Evolutionary conservation across 331 rosid genomes (phyloP).

Genomic region (Quercus lobata): DNA sequence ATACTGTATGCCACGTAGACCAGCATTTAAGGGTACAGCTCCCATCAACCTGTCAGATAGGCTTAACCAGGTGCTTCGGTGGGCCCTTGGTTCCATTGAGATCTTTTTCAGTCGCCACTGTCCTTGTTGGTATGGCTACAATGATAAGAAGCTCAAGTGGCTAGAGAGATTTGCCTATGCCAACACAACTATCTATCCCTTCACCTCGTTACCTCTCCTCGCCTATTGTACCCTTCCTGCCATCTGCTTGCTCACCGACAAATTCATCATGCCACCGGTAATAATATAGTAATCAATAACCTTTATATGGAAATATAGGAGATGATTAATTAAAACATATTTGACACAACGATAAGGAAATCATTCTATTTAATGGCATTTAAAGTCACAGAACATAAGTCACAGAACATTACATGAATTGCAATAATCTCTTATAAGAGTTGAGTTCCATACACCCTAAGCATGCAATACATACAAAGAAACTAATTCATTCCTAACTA

Average conservation of each 20-base stretch:
- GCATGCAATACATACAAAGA: not conserved
- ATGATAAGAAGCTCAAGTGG: constrained; percentile 80
- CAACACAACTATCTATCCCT: constrained; percentile 86
- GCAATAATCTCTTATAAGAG: not conserved
- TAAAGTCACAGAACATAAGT: not conserved
- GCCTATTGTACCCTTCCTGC: constrained; percentile 87
- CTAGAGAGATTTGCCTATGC: constrained; percentile 75
- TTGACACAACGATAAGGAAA: not conserved
- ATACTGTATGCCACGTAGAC: constrained; percentile 82
- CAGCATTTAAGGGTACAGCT: constrained; percentile 96
- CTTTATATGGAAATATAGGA: not conserved
- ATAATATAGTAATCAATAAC: not conserved
- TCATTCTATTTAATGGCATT: not conserved
- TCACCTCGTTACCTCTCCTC: constrained; percentile 92
- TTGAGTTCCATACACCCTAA: not conserved
- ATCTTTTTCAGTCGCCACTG: constrained; percentile 91
- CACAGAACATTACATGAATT: constrained; percentile 8
- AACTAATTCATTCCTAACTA: not conserved
- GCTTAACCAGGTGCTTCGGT: constrained; percentile 91
- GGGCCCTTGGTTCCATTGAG: constrained; percentile 96
- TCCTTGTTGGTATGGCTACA: constrained; percentile 77
- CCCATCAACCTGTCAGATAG: constrained; percentile 93
- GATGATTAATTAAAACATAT: not conserved
- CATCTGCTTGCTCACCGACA: constrained; percentile 90
- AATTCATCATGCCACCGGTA: constrained; percentile 97